Conservation (phyloP, 768 basidiomycete species). For the Lepiota venenata region DNA sequence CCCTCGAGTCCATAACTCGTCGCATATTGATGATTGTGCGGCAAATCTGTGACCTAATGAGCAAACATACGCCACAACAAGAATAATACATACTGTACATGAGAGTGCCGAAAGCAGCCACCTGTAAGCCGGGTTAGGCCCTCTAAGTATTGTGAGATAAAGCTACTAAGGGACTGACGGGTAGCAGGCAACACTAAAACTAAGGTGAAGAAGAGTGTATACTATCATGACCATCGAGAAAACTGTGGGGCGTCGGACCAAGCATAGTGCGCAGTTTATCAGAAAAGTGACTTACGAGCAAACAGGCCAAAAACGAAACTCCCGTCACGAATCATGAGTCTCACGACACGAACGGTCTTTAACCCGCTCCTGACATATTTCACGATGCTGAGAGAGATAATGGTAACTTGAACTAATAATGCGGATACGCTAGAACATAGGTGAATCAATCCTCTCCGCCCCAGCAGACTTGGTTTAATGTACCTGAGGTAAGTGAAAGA, state of each 20-base stretch:
- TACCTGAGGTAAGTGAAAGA: slow-evolving; percentile 24
- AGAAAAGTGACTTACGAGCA: slow-evolving; percentile 14
- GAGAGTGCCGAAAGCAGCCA: slow-evolving; percentile 23
- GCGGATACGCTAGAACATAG: slow-evolving; percentile 15
- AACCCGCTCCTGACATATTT: slow-evolving; percentile 18
- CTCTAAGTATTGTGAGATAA: background rate
- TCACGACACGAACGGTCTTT: slow-evolving; percentile 20
- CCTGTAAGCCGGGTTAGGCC: slow-evolving; percentile 8
- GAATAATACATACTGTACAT: slow-evolving; percentile 13
- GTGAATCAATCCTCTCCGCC: background rate
- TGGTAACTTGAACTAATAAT: slow-evolving; percentile 17
- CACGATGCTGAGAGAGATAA: slow-evolving; percentile 17
- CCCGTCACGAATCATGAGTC: slow-evolving; percentile 23
- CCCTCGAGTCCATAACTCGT: background rate
- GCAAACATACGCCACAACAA: background rate
- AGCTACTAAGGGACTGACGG: slow-evolving; percentile 18
- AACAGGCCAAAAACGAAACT: slow-evolving; percentile 19
- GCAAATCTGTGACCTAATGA: slow-evolving; percentile 18
- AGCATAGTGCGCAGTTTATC: background rate
- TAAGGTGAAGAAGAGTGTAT: slow-evolving; percentile 14
- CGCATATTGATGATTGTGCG: slow-evolving; percentile 24
- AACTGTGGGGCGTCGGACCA: slow-evolving; percentile 13
- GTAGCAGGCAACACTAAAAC: slow-evolving; percentile 19
- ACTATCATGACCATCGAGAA: slow-evolving; percentile 17
- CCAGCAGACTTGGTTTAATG: background rate